Conservation (phyloP, 805 yeast species). For the Debaryomyces prosopidis region DNA sequence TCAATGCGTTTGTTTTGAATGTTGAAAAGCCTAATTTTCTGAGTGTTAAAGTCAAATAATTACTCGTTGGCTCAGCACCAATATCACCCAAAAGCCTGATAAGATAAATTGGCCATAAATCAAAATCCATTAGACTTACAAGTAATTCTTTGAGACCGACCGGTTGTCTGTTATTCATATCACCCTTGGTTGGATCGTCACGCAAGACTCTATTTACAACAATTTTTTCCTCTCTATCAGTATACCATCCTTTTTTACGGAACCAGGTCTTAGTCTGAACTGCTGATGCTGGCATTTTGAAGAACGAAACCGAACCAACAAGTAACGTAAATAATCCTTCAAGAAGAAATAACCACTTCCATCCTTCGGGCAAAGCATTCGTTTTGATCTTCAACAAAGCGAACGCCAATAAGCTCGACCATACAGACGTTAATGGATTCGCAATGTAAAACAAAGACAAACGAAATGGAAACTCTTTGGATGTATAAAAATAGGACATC, state of each 20-base stretch:
- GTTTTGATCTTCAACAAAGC: slow-evolving; percentile 18
- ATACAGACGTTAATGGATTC: slow-evolving; percentile 46
- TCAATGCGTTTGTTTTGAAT: slow-evolving; percentile 49
- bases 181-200: slow-evolving; percentile 32
- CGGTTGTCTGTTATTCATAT: slow-evolving; percentile 29
- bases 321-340: slow-evolving; percentile 59
- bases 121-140: slow-evolving; percentile 19
- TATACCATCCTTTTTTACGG: slow-evolving; percentile 44
- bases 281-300: slow-evolving; percentile 56
- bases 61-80: slow-evolving; percentile 15
- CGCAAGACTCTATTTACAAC: slow-evolving; percentile 26
- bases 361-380: slow-evolving; percentile 23
- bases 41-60: slow-evolving; percentile 50
- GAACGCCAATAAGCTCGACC: slow-evolving; percentile 18
- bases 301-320: slow-evolving; percentile 49
- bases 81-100: slow-evolving; percentile 40
- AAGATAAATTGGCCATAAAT: slow-evolving; percentile 27
- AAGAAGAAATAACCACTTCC: slow-evolving; percentile 67
- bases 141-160: slow-evolving; percentile 17
- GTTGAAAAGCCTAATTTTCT: slow-evolving; percentile 52
- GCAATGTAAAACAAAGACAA: slow-evolving; percentile 61
- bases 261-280: slow-evolving; percentile 52
- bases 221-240: slow-evolving; percentile 25
- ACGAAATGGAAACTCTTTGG: slow-evolving; percentile 56
- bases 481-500: slow-evolving; percentile 66